Evolutionary conservation across 345 rosid genomes (phyloP).

Genomic region (Syzygium jambos): DNA sequence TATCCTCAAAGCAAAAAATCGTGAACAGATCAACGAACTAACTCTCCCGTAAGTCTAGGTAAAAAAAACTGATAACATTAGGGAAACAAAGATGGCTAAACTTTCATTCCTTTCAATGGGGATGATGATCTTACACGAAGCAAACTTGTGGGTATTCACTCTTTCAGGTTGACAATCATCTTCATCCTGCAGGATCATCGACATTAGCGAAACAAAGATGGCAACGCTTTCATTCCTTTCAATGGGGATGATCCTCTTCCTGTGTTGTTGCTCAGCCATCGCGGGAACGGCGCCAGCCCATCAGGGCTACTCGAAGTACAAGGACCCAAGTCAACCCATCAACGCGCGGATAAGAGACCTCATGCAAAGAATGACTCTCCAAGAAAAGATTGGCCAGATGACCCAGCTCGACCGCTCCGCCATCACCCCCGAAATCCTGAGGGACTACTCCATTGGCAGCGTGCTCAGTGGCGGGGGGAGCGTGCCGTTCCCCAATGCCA

Average conservation of each 20-base stretch:
- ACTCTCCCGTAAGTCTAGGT: neutral
- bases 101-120: too few species aligned
- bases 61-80: neutral
- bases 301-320: constrained; percentile 7
- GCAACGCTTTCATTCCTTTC: neutral
- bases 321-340: constrained; percentile 12
- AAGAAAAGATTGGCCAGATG: constrained; percentile 40
- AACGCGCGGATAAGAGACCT: constrained; percentile 14
- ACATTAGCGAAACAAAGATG: neutral
- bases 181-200: neutral
- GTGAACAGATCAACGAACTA: neutral
- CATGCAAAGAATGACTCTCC: constrained; percentile 19
- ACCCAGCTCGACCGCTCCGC: constrained; percentile 16
- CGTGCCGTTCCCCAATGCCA: constrained; percentile 32
- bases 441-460: constrained; percentile 68
- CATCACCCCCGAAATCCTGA: constrained; percentile 30
- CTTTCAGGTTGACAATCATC: neutral
- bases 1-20: neutral
- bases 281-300: neutral
- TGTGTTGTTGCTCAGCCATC: neutral
- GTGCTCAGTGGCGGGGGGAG: constrained; percentile 59
- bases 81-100: too few species aligned
- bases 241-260: neutral
- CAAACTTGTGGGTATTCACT: neutral
- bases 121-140: neutral